phyloP scores from a whole-genome alignment of 2,329 filamentous ascomycete species.

The Boeremia lycopersici region DNA sequence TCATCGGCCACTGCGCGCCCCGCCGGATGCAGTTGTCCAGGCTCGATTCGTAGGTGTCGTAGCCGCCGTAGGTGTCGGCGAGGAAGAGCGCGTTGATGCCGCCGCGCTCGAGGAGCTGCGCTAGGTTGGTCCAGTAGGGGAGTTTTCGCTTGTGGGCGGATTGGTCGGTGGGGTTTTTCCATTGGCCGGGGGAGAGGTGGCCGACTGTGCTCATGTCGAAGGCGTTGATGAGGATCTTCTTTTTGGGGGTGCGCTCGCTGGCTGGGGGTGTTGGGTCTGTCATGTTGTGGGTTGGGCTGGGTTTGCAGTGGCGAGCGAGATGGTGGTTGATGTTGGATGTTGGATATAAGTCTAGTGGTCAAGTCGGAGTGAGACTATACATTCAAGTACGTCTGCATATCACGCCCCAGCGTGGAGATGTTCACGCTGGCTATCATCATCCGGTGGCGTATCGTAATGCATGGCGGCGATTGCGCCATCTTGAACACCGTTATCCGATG shows the following conservation, averaged over 20 bases:
- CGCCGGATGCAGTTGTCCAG: slow-evolving; percentile 66
- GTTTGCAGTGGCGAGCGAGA: background rate
- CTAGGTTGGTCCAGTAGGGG: slow-evolving; percentile 68
- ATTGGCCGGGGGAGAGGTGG: slow-evolving; percentile 69
- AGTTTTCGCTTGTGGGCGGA: slow-evolving; percentile 66
- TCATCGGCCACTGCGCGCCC: slow-evolving; percentile 69
- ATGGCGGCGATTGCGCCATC: slow-evolving; percentile 27
- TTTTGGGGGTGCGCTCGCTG: slow-evolving; percentile 28
- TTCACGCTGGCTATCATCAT: background rate
- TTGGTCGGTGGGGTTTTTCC: slow-evolving; percentile 69
- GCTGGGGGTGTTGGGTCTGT: slow-evolving; percentile 15
- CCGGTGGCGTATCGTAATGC: slow-evolving; percentile 21
- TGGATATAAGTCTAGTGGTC: background rate
- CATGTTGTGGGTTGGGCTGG: slow-evolving; percentile 14
- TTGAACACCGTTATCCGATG: slow-evolving; percentile 14
- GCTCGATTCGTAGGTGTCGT: slow-evolving; percentile 66
- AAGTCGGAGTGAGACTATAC: background rate
- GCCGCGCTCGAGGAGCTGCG: slow-evolving; percentile 65
- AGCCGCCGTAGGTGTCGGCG: slow-evolving; percentile 69
- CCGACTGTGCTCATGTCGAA: slow-evolving; percentile 71
- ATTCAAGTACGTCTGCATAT: background rate
- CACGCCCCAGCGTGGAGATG: background rate
- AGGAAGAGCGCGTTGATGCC: slow-evolving; percentile 70
- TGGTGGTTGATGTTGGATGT: background rate
- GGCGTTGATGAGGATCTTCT: slow-evolving; percentile 66